Evolutionary conservation across 1,284 basidiomycete genomes (phyloP).

Genomic region (Volvariella surrecta): DNA sequence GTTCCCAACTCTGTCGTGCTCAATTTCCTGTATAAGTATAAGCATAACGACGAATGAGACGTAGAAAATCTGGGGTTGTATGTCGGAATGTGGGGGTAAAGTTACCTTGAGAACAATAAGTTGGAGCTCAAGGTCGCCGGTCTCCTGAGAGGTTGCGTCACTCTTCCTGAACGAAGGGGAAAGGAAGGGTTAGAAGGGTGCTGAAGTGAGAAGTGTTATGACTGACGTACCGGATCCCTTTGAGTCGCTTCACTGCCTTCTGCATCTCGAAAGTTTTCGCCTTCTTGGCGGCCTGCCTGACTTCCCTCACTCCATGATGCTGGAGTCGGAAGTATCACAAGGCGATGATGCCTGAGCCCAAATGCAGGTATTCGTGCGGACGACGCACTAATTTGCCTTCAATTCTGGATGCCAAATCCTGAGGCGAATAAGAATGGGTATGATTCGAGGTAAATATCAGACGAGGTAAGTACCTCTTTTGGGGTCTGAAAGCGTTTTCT

Average conservation of each 20-base stretch:
- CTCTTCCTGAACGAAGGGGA: constrained; percentile 18
- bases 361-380: constrained; percentile 1
- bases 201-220: background rate
- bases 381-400: constrained; percentile 28
- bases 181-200: background rate
- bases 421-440: constrained; percentile 11
- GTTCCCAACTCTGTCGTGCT: constrained; percentile 50
- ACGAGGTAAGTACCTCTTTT: constrained; percentile 19
- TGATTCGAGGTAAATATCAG: background rate
- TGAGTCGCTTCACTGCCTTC: constrained; percentile 79
- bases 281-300: constrained; percentile 71
- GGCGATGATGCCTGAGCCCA: too few relatives aligned
- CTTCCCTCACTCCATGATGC: constrained; percentile 65
- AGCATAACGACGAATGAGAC: background rate
- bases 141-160: constrained; percentile 28
- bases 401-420: constrained; percentile 29
- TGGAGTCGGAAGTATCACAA: constrained; percentile 16
- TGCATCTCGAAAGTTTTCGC: constrained; percentile 78
- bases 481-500: constrained; percentile 29
- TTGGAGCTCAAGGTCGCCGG: constrained; percentile 55
- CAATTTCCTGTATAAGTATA: constrained; percentile 37
- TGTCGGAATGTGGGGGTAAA: constrained; percentile 2
- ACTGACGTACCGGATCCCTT: constrained; percentile 48
- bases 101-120: constrained; percentile 35
- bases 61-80: constrained; percentile 3